phyloP scores from a whole-genome alignment of 2,329 filamentous ascomycete genomes.

The Fusarium anguioides region DNA sequence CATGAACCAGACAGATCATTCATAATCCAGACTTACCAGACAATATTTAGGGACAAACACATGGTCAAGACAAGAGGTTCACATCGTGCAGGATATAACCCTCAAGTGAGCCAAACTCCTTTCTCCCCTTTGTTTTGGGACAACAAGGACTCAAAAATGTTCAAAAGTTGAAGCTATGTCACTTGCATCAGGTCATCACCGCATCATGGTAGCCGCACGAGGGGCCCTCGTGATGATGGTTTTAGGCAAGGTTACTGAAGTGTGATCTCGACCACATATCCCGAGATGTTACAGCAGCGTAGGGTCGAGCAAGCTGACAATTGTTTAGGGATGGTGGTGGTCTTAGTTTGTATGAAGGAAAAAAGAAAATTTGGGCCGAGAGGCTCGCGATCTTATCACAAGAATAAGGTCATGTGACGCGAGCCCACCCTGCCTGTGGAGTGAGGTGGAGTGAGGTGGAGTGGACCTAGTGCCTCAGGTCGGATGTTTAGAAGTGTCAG shows the following conservation, averaged over 20 bases:
- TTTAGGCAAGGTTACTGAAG: slow-evolving; percentile 69
- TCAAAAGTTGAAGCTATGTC: slow-evolving; percentile 55
- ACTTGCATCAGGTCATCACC: slow-evolving; percentile 75
- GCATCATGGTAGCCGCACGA: slow-evolving; percentile 72
- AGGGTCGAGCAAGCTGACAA: slow-evolving; percentile 51
- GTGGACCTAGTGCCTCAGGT: slow-evolving; percentile 14
- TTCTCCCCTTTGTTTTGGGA: slow-evolving; percentile 8
- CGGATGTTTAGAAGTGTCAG: background rate
- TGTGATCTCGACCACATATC: slow-evolving; percentile 69
- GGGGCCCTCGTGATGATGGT: slow-evolving; percentile 77
- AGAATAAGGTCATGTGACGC: slow-evolving; percentile 41
- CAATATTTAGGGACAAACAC: background rate
- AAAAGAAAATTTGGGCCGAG: slow-evolving; percentile 40
- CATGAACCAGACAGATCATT: slow-evolving; percentile 4
- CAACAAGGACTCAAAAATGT: background rate
- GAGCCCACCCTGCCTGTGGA: background rate
- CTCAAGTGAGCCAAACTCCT: background rate
- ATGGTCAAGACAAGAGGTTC: background rate
- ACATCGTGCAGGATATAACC: background rate
- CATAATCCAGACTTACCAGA: slow-evolving; percentile 31
- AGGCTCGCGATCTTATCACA: slow-evolving; percentile 30
- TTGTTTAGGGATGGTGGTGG: slow-evolving; percentile 57
- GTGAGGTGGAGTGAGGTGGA: background rate
- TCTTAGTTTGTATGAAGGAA: slow-evolving; percentile 53
- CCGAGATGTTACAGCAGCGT: slow-evolving; percentile 61